Evolutionary conservation across 139 green algal species (phyloP).

Genomic region (Limnomonas spitsbergensis): DNA sequence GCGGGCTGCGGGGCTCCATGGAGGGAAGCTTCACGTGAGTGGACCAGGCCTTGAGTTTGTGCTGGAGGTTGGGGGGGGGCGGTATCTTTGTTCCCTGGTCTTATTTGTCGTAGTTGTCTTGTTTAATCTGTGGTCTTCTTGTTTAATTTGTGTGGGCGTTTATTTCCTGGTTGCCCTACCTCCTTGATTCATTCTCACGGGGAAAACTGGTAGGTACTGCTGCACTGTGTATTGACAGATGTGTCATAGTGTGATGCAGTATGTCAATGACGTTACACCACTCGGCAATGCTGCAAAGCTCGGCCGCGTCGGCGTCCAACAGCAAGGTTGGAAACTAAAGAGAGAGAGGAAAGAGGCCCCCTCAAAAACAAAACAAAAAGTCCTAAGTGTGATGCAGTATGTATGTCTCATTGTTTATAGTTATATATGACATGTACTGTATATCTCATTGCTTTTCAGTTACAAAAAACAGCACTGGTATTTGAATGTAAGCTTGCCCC

Average conservation of each 20-base stretch:
- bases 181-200: too few relatives aligned
- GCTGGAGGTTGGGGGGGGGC: not conserved
- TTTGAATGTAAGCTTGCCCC: not conserved
- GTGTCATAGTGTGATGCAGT: too few relatives aligned
- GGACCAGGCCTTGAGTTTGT: not conserved
- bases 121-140: not conserved
- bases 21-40: constrained; percentile 14
- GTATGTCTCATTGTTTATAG: not conserved
- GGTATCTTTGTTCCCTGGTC: not conserved
- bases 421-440: not conserved
- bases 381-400: not conserved
- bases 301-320: too few relatives aligned
- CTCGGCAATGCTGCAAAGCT: too few relatives aligned
- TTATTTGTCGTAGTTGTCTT: not conserved
- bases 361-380: not conserved
- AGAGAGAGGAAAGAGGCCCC: not conserved
- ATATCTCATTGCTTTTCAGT: not conserved
- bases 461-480: not conserved
- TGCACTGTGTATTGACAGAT: too few relatives aligned
- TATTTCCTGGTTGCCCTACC: too few relatives aligned
- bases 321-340: too few relatives aligned
- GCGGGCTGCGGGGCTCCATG: not conserved
- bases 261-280: too few relatives aligned
- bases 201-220: too few relatives aligned
- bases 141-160: too few relatives aligned